Base-by-base conservation (phyloP, 805 yeast species). In the Hanseniaspora osmophila region DNA sequence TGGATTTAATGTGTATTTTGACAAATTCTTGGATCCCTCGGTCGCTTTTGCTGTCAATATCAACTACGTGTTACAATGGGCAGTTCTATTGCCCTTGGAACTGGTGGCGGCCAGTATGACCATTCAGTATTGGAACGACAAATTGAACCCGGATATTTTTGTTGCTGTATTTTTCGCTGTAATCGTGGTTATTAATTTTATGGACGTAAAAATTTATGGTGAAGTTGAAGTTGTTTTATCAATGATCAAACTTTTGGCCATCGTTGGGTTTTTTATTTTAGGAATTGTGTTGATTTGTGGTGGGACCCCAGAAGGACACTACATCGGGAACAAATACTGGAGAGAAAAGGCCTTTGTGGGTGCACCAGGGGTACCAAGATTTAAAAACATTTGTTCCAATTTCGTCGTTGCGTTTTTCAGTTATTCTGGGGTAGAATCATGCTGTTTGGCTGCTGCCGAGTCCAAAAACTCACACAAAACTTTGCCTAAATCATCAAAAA, bases 391-490 rank as follows among this genome's bases (percentile, higher is more conserved):
- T 44, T 75, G 80, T 55, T 67, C 82, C 0, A 84, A 78, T n/a
- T 75, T 83, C 49, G 80, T 81, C 43, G 76, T 82, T 35, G 86
- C 90, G 13, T 85, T 88, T 0, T 84, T 81, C 59, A 73, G 85
- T 10, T 84, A 77, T 56, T 75, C 82, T 37, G 90, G 90, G 48
- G 73, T 84, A 15, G 92, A 83, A 62, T 66, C 83, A 52, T 74
- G 75, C 37, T 84, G 86, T 43, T 68, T 83, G 37, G 82, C 87
- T 10, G 83, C 88, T 30, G 88, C 88, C 9, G 94, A 84, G 61
- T 70, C 85, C 19, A 71, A 63, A 33, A 74, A 81, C 59, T 90
- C 92, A 41, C 67, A 80, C 53, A 68, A 67, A 46, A 63, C 82
- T 2, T 70, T 82, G 46, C 92, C 90, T 33, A 70, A 71, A 43